A percentile compares a stretch with the other conserved stretches of the same genome.
phyloP scores from a whole-genome alignment of 306 rosid genomes.

The Gastrolobium bilobum region DNA sequence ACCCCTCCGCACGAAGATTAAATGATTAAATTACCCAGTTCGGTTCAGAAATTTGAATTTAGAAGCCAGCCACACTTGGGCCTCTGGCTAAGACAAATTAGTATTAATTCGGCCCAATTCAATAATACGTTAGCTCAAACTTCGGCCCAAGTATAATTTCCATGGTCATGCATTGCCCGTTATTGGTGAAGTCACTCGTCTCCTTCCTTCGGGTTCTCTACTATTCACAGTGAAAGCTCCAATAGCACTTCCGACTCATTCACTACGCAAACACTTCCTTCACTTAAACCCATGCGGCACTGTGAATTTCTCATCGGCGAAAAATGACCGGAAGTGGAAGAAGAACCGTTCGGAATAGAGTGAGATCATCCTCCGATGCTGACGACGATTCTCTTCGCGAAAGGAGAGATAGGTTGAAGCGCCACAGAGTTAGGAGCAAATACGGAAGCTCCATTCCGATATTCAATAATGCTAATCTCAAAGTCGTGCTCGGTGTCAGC shows the following conservation, averaged over 20 bases:
- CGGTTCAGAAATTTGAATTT: too few relatives aligned
- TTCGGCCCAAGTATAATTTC: too few relatives aligned
- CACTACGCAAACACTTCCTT: slow-evolving; percentile 9
- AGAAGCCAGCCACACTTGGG: too few relatives aligned
- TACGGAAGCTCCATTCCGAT: slow-evolving; percentile 59
- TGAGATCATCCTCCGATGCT: slow-evolving; percentile 55
- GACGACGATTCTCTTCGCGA: slow-evolving; percentile 51
- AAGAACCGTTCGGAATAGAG: slow-evolving; percentile 64
- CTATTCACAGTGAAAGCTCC: too few relatives aligned
- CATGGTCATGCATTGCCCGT: neutral
- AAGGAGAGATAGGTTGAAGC: slow-evolving; percentile 44
- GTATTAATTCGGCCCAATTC: too few relatives aligned
- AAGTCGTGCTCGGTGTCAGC: slow-evolving; percentile 59
- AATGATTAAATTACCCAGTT: too few relatives aligned
- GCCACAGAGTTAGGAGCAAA: slow-evolving; percentile 57
- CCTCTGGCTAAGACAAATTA: too few relatives aligned
- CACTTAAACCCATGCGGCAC: slow-evolving; percentile 29
- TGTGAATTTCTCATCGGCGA: slow-evolving; percentile 18
- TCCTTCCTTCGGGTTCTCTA: neutral
- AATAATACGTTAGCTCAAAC: too few relatives aligned
- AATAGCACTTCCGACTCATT: neutral
- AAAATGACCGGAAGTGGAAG: slow-evolving; percentile 73
- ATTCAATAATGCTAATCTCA: slow-evolving; percentile 63
- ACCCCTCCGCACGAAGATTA: too few relatives aligned
- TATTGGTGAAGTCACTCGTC: neutral